Evolutionary conservation across 352 stramenopile species (phyloP).

Genomic region (Globisporangium perplexum): DNA sequence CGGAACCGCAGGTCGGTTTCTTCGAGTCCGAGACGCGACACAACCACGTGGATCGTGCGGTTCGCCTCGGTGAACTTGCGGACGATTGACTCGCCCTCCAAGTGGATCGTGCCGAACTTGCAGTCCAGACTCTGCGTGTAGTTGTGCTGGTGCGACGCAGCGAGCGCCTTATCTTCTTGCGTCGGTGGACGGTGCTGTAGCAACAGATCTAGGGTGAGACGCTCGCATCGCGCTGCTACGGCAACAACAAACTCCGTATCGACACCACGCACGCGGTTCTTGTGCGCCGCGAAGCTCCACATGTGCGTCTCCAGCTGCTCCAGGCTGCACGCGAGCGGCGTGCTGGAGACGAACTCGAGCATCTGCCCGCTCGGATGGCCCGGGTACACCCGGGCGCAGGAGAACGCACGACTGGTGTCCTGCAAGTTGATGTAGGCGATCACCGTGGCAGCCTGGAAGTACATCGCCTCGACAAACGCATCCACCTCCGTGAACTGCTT

Average conservation of each 20-base stretch:
- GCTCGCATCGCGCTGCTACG: no score
- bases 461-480: not conserved
- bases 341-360: constrained; percentile 6
- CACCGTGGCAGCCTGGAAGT: not conserved
- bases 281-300: not conserved
- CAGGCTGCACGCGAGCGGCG: not conserved
- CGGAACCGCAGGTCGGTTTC: not conserved
- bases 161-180: not conserved
- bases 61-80: constrained; percentile 7
- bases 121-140: constrained; percentile 3
- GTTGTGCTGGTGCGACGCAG: not conserved
- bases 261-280: not conserved
- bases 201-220: no score
- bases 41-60: constrained; percentile 1
- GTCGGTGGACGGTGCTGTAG: not conserved
- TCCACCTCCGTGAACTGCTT: not conserved
- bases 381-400: constrained; percentile 2
- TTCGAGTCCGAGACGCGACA: not conserved
- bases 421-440: constrained; percentile 1
- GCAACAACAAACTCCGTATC: not conserved
- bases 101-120: not conserved
- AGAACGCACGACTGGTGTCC: constrained; percentile 1
- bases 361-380: constrained; percentile 1
- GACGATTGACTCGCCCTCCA: not conserved
- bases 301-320: not conserved